A percentile compares a stretch with the other conserved stretches of the same genome.
These are phyloP conservation scores for Linum lewisii DNA, from an alignment of 345 rosid species.

Conservation along the genomic window DNA sequence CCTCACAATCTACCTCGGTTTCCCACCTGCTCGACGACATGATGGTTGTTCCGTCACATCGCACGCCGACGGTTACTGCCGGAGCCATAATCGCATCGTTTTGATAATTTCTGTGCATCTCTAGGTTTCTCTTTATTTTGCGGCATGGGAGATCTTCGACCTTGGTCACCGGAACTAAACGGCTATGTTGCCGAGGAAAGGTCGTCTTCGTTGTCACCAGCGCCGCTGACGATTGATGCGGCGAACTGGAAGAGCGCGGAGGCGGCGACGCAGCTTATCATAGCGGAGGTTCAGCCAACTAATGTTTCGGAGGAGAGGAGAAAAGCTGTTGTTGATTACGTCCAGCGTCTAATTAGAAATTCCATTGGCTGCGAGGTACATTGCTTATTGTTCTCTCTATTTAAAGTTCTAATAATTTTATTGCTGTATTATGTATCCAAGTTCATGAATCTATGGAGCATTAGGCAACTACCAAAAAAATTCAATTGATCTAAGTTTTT, in stretches of 20 bases:
- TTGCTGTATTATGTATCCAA: not conserved
- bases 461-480: not conserved
- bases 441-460: not conserved
- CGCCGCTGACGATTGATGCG: conserved; percentile 18
- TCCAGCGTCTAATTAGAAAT: conserved; percentile 40
- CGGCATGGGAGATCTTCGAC: conserved; percentile 62
- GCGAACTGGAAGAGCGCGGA: conserved; percentile 52
- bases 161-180: conserved; percentile 44
- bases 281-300: conserved; percentile 60
- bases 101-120: not conserved
- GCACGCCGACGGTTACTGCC: too few relatives aligned
- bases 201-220: conserved; percentile 28
- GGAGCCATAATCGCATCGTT: too few relatives aligned
- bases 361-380: conserved; percentile 52
- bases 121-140: conserved; percentile 13
- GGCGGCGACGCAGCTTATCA: conserved; percentile 54
- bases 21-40: too few relatives aligned
- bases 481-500: too few relatives aligned
- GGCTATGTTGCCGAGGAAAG: conserved; percentile 33
- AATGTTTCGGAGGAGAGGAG: conserved; percentile 57
- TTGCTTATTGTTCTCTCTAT: not conserved
- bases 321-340: conserved; percentile 52
- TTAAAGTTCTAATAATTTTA: not conserved
- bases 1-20: too few relatives aligned
- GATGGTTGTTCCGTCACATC: too few relatives aligned